These are phyloP conservation scores for Erucastrum elatum DNA, from an alignment of 345 rosid genomes.

Conservation along the genomic window DNA sequence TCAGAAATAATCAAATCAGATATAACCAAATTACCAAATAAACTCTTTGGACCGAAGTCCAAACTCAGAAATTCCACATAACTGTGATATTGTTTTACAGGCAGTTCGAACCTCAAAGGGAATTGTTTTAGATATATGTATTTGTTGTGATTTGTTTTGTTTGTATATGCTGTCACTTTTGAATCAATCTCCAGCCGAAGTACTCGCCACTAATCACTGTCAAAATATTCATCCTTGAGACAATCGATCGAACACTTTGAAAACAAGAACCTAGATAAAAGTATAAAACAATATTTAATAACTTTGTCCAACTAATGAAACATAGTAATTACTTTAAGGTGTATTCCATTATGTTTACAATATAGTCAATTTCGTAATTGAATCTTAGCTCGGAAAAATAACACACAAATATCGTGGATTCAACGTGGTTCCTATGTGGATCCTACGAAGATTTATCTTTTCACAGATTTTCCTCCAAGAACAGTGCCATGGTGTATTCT, in stretches of 20 bases:
- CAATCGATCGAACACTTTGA: background rate
- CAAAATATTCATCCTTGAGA: background rate
- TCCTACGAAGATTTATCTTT: slow-evolving; percentile 1
- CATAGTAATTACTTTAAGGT: slow-evolving; percentile 16
- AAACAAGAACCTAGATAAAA: background rate
- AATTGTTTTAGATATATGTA: background rate
- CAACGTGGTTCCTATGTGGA: slow-evolving; percentile 21
- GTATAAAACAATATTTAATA: background rate
- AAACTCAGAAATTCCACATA: no score
- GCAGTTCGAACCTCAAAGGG: background rate
- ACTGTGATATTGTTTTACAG: background rate
- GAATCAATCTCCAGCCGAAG: background rate
- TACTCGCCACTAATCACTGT: background rate
- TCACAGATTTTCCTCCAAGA: background rate
- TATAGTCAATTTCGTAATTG: slow-evolving; percentile 24
- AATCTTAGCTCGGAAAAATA: background rate
- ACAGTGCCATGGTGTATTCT: slow-evolving; percentile 1
- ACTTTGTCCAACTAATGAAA: background rate
- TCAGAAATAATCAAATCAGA: no score
- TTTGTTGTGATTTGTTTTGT: background rate
- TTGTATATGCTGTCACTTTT: background rate
- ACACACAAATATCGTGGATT: slow-evolving; percentile 22
- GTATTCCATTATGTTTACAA: slow-evolving; percentile 28
- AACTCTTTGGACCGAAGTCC: no score
- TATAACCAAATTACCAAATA: no score